phyloP scores from a whole-genome alignment of 495 filamentous ascomycete species.

The Neohortaea acidophila region DNA sequence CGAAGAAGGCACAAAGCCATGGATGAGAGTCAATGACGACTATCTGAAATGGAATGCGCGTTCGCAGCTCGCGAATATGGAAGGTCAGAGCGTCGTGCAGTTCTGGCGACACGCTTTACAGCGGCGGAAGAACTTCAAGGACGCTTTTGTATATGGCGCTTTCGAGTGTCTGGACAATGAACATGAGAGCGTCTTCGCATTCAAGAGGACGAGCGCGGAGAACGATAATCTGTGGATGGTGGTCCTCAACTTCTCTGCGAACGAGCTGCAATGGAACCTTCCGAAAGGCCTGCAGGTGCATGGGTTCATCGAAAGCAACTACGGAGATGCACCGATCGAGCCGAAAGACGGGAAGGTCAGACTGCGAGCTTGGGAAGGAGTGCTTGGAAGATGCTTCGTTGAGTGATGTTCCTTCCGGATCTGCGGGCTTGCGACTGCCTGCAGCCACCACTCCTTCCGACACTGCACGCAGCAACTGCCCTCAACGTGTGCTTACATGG shows the following conservation, averaged over 20 bases:
- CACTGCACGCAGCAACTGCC: too few relatives aligned
- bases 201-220: constrained; percentile 20
- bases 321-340: constrained; percentile 23
- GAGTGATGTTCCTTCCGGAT: too few relatives aligned
- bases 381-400: too few relatives aligned
- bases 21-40: constrained; percentile 30
- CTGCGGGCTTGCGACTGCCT: too few relatives aligned
- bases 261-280: constrained; percentile 27
- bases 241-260: constrained; percentile 31
- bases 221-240: constrained; percentile 24
- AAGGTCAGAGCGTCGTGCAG: constrained; percentile 27
- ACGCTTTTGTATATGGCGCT: constrained; percentile 33
- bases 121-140: constrained; percentile 28
- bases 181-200: constrained; percentile 29
- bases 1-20: constrained; percentile 17
- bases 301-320: constrained; percentile 31
- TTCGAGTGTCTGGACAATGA: constrained; percentile 27
- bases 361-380: constrained; percentile 27
- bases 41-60: constrained; percentile 24
- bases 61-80: constrained; percentile 15
- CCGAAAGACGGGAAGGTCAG: constrained; percentile 13
- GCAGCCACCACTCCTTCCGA: too few relatives aligned
- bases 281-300: constrained; percentile 23
- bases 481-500: too few relatives aligned
- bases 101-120: constrained; percentile 32